These are phyloP conservation scores for Aspergillus melleus DNA, from an alignment of 2,329 filamentous ascomycete species.

Conservation along the genomic window DNA sequence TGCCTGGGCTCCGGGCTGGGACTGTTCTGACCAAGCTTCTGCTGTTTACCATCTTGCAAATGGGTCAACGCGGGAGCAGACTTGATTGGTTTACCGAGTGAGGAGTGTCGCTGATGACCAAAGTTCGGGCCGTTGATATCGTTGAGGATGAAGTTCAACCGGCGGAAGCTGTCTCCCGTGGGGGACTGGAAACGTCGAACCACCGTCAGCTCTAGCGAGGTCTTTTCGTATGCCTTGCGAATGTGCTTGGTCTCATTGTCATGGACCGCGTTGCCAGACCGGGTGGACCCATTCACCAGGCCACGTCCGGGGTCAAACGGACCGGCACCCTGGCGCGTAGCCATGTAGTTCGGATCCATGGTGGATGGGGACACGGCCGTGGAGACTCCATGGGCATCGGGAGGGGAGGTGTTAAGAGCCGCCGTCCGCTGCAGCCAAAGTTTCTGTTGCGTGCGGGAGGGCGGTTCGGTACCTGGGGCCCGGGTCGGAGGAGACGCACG, in stretches of 20 bases:
- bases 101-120: slow-evolving; percentile 16
- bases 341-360: slow-evolving; percentile 37
- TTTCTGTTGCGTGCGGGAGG: slow-evolving; percentile 50
- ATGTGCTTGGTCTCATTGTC: slow-evolving; percentile 41
- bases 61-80: slow-evolving; percentile 36
- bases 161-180: slow-evolving; percentile 43
- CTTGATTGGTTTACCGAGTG: slow-evolving; percentile 34
- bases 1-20: slow-evolving; percentile 26
- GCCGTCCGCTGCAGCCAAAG: slow-evolving; percentile 50
- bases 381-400: slow-evolving; percentile 38
- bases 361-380: slow-evolving; percentile 33
- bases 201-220: slow-evolving; percentile 44
- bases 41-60: slow-evolving; percentile 27
- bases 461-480: slow-evolving; percentile 38
- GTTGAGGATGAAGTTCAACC: slow-evolving; percentile 33
- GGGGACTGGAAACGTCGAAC: slow-evolving; percentile 48
- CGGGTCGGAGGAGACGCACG: slow-evolving; percentile 35
- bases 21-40: slow-evolving; percentile 16
- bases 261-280: slow-evolving; percentile 28
- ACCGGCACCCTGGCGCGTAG: slow-evolving; percentile 29
- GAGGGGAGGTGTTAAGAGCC: slow-evolving; percentile 45
- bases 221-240: slow-evolving; percentile 47
- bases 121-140: slow-evolving; percentile 17
- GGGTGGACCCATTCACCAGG: slow-evolving; percentile 30
- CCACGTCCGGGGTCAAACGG: slow-evolving; percentile 31